phyloP scores from a whole-genome alignment of 495 filamentous ascomycete genomes.

The Cercophora scortea region DNA sequence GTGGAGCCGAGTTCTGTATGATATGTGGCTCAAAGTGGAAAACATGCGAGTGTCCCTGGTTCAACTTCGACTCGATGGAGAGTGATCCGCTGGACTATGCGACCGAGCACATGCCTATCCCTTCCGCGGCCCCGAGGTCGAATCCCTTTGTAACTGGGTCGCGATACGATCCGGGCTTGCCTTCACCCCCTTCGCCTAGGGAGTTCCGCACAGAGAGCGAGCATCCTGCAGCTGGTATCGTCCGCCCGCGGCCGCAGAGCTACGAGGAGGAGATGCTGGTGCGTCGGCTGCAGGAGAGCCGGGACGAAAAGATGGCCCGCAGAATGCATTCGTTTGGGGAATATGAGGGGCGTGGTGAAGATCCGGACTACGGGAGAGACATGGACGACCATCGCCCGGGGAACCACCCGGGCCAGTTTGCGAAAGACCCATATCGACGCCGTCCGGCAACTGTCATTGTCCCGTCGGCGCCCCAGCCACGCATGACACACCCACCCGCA shows the following conservation, averaged over 20 bases:
- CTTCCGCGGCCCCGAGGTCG: constrained; percentile 19
- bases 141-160: constrained; percentile 17
- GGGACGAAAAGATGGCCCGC: constrained; percentile 49
- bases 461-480: constrained; percentile 21
- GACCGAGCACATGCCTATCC: constrained; percentile 2
- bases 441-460: constrained; percentile 32
- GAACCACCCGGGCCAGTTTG: constrained; percentile 16
- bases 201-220: constrained; percentile 16
- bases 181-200: constrained; percentile 21
- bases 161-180: background rate
- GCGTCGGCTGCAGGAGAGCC: constrained; percentile 45
- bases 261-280: constrained; percentile 48
- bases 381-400: constrained; percentile 32
- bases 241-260: constrained; percentile 29
- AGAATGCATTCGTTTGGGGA: constrained; percentile 43
- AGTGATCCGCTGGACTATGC: constrained; percentile 53
- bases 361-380: constrained; percentile 11
- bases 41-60: constrained; percentile 72
- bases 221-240: constrained; percentile 4
- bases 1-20: constrained; percentile 77
- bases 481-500: constrained; percentile 4
- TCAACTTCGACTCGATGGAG: constrained; percentile 57
- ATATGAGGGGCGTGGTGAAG: constrained; percentile 32
- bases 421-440: constrained; percentile 34
- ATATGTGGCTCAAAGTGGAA: constrained; percentile 74